phyloP scores from a whole-genome alignment of 768 basidiomycete genomes.

The Amylocystis lapponica region DNA sequence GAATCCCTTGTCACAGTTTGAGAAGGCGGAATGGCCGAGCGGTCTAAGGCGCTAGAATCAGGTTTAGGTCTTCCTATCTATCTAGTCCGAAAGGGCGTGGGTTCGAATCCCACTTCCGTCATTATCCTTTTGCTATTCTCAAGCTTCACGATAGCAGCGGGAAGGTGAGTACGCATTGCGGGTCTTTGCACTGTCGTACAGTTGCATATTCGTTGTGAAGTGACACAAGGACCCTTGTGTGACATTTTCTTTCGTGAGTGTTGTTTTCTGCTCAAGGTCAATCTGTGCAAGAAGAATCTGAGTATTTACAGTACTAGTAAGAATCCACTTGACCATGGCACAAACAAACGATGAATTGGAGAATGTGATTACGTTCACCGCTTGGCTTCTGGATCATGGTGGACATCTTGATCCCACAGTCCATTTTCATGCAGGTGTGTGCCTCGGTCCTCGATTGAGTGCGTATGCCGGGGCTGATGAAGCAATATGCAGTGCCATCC shows the following conservation, averaged over 20 bases:
- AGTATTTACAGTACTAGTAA: too few species aligned
- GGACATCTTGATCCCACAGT: constrained; percentile 47
- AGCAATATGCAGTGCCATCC: constrained; percentile 12
- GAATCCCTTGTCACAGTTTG: too few species aligned
- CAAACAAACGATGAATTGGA: constrained; percentile 16
- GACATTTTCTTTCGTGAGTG: too few species aligned
- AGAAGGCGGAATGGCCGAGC: constrained; percentile 10
- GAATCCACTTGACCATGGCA: too few species aligned
- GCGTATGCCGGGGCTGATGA: not conserved
- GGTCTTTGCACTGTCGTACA: too few species aligned
- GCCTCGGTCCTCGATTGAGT: not conserved
- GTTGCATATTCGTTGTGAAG: too few species aligned
- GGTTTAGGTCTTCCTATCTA: too few species aligned
- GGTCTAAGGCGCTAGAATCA: constrained; percentile 14
- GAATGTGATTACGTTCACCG: constrained; percentile 29
- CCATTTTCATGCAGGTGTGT: constrained; percentile 42
- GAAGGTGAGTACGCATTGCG: too few species aligned
- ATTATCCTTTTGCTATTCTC: not conserved
- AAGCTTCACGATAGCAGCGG: too few species aligned
- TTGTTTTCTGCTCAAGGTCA: too few species aligned
- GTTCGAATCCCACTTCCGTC: constrained; percentile 2
- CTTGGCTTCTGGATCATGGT: constrained; percentile 46
- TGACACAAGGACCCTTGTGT: too few species aligned
- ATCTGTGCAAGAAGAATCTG: too few species aligned
- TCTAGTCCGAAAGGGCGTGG: constrained; percentile 4